Evolutionary conservation across 208 protist genomes (phyloP), one percentile per base, ranked within the genome.

Genomic region (Wallacemonas collosoma): DNA sequence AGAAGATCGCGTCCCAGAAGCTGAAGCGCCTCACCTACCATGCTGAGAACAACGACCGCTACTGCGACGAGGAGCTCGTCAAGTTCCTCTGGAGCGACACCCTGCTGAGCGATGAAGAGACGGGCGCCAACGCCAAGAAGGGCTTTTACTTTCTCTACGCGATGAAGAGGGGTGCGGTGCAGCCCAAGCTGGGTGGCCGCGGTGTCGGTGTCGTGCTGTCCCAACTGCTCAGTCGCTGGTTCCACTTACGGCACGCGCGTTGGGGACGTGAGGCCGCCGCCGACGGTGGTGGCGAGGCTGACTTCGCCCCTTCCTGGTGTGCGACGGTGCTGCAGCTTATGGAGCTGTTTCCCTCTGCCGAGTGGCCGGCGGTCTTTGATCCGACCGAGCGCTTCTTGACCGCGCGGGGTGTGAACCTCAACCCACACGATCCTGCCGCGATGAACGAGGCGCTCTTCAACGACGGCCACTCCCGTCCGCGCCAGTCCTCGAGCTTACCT

Each of bases 61-160:
- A 89, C 8, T 73, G 64, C 40, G 86, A 87, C 47, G 71, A 80
- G 54, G 75, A 75, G 45, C 74, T 91, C 8, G 76, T 93, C 14
- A 63, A 88, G 73, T 86, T 92, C 63, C 53, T 95, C 26, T 95
- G 82, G 82, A 51, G 67, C 39, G 80, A 95, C 72, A 51, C 77
- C 53, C 73, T 95, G 12, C 73, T 95, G 5, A 61, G 56, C 41
- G 94, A 97, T 68, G 91, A 96, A 63, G 84, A 93, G 77, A 88
- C 78, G 67, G 91, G 91, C 40, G 85, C 81, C 17, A 94, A 89
- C 56, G 68, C 73, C 5, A 80, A 87, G 62, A 72, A 90, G 61
- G 94, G 94, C 44, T 96, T 97, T 79, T 84, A 91, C 73, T 97
- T 94, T 66, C 76, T 97, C 39, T 97, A 97, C 79, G 50, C 65